Conservation (phyloP, 306 rosid species). For the Abrus precatorius region DNA sequence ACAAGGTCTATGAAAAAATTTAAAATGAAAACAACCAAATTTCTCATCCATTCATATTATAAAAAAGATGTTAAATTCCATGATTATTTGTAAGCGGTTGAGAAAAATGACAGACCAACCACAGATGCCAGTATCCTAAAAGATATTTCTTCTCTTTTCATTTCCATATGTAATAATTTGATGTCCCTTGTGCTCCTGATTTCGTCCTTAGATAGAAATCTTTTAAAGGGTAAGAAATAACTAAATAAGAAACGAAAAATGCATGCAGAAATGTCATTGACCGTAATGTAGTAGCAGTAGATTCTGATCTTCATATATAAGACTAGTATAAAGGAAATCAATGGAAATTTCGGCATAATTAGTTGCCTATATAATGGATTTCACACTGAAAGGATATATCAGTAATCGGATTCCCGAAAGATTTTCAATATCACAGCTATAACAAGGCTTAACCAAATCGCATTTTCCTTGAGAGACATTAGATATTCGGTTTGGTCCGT, state of each 20-base stretch:
- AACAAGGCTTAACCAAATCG: constrained; percentile 24
- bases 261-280: constrained; percentile 31
- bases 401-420: constrained; percentile 15
- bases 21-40: constrained; percentile 41
- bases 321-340: not conserved
- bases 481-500: constrained; percentile 9
- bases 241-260: constrained; percentile 8
- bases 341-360: constrained; percentile 20
- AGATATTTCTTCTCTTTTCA: constrained; percentile 35
- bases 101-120: constrained; percentile 55
- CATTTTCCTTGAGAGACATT: not conserved
- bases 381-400: not conserved
- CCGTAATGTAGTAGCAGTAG: constrained; percentile 9
- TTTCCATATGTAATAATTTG: constrained; percentile 38
- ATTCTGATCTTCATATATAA: constrained; percentile 1
- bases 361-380: not conserved
- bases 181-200: constrained; percentile 11
- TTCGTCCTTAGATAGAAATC: constrained; percentile 7
- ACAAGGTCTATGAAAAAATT: not conserved
- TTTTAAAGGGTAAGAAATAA: not conserved
- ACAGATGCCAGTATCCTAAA: constrained; percentile 48
- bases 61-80: constrained; percentile 46
- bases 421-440: constrained; percentile 26
- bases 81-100: constrained; percentile 41
- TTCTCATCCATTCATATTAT: constrained; percentile 53